Evolutionary conservation across 306 rosid genomes (phyloP), one percentile per base, ranked within the genome.

Genomic region (Argentina anserina): DNA sequence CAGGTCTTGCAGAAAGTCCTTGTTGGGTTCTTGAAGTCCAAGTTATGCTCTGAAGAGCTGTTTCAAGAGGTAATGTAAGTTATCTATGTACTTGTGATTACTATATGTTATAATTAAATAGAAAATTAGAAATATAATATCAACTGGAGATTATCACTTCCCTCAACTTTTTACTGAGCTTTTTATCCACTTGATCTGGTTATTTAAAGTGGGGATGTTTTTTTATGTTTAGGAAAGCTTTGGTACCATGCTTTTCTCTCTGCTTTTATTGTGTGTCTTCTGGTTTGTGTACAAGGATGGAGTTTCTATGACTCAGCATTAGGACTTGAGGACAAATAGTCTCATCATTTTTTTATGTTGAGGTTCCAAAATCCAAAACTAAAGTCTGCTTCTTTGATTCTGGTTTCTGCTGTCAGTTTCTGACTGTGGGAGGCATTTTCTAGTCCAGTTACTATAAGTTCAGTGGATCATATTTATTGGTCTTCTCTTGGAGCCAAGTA

Each of bases 61-160:
- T 65, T 65, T 14, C 56, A 45, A 70, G 65, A 65, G 83, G 80
- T 80, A 41, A 18, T 46, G n/a, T n/a, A n/a, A n/a, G n/a, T n/a
- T 43, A 4, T 33, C 4, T 61, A 20, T 61, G 6, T 59, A 29
- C 18, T 2, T 62, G 31, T 64, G 69, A 59, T 3, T 59, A 59
- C 34, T 59, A 28, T 59, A 17, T 29, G 39, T 14, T 29, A 31
- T 28, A 1, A 26, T 59, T 13, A 6, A 28, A 59, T 7, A n/a
- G n/a, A n/a, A n/a, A n/a, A n/a, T n/a, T n/a, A n/a, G 21, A 20
- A 20, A 64, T 37, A 70, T 58, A 56, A 18, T 58, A 71, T 26
- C 36, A 17, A 20, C 66, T 28, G 56, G n/a, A 41, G 56, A 41
- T 71, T 41, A 58, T 41, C 67, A 58, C 56, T 41, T 55, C 50